Conservation (phyloP, 352 stramenopile genomes). For the Phytophthora constricta region DNA sequence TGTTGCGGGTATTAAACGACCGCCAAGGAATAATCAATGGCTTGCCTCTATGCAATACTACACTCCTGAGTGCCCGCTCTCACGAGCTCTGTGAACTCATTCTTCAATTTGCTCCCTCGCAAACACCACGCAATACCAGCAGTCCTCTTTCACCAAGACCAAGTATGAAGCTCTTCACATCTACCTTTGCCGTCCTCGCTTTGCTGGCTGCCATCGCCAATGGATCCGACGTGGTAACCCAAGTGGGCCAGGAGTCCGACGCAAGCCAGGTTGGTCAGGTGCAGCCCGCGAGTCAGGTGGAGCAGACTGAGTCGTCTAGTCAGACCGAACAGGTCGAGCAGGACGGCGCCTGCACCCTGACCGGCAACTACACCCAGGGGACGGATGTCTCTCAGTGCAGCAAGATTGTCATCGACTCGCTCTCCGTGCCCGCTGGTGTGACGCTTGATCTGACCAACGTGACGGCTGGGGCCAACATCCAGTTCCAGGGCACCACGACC, state of each 20-base stretch:
- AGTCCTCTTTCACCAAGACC: background rate
- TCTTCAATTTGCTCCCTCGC: background rate
- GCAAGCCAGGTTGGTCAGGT: background rate
- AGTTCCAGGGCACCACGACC: constrained; percentile 40
- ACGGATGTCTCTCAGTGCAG: constrained; percentile 21
- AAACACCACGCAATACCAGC: background rate
- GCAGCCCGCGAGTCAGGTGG: background rate
- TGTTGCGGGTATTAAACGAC: background rate
- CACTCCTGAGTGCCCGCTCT: background rate
- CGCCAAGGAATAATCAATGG: background rate
- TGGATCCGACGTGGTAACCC: constrained; percentile 20
- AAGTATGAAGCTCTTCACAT: constrained; percentile 25
- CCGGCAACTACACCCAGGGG: constrained; percentile 34
- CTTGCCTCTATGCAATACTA: background rate
- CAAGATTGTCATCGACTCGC: constrained; percentile 26
- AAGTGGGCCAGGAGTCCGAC: constrained; percentile 1
- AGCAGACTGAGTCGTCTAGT: background rate
- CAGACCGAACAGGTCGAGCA: constrained; percentile 8
- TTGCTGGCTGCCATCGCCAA: constrained; percentile 5
- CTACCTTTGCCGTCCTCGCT: background rate
- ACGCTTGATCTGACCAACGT: constrained; percentile 38
- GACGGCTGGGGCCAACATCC: constrained; percentile 26
- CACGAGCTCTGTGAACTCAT: background rate
- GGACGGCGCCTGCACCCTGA: constrained; percentile 33
- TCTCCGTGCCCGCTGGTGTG: constrained; percentile 35